Evolutionary conservation across 108 stramenopile species (phyloP).

Genomic region (Aurantiochytrium sp.): DNA sequence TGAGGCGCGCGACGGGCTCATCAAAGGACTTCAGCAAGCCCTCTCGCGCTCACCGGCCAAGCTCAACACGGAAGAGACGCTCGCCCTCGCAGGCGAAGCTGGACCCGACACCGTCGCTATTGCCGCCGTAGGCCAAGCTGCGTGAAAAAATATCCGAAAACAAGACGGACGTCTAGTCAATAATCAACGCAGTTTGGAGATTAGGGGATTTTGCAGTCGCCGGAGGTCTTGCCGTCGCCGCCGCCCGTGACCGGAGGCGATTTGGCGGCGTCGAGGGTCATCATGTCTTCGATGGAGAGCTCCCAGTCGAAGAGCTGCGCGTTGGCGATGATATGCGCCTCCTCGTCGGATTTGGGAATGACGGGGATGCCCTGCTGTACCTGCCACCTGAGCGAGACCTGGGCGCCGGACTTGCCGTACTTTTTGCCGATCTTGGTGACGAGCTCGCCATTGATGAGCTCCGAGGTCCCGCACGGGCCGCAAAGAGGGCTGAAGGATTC

Average conservation of each 20-base stretch:
- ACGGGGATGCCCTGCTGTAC: slow-evolving; percentile 66
- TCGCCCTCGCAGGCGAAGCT: too few relatives aligned
- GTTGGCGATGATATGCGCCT: slow-evolving; percentile 65
- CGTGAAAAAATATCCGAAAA: too few relatives aligned
- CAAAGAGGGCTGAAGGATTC: slow-evolving; percentile 17
- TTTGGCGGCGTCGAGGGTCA: background rate
- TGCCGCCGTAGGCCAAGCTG: too few relatives aligned
- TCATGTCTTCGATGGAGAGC: slow-evolving; percentile 66
- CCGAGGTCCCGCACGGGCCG: background rate
- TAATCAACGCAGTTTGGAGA: too few relatives aligned
- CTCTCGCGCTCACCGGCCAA: background rate
- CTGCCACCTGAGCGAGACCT: slow-evolving; percentile 73
- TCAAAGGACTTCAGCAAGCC: background rate
- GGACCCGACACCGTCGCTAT: too few relatives aligned
- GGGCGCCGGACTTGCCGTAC: slow-evolving; percentile 67
- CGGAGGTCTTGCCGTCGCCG: background rate
- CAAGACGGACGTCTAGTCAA: too few relatives aligned
- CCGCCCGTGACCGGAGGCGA: slow-evolving; percentile 22
- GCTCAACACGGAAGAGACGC: too few relatives aligned
- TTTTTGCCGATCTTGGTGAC: slow-evolving; percentile 58
- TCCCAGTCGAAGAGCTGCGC: slow-evolving; percentile 71
- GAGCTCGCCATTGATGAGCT: background rate
- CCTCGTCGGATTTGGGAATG: slow-evolving; percentile 61
- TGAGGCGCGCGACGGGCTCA: background rate
- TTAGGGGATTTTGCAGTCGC: slow-evolving; percentile 1